A percentile compares a stretch with the other conserved stretches of the same genome.
Evolutionary conservation across 192 early-diverging fungal genomes (phyloP).

Genomic region (Coemansia sp.): DNA sequence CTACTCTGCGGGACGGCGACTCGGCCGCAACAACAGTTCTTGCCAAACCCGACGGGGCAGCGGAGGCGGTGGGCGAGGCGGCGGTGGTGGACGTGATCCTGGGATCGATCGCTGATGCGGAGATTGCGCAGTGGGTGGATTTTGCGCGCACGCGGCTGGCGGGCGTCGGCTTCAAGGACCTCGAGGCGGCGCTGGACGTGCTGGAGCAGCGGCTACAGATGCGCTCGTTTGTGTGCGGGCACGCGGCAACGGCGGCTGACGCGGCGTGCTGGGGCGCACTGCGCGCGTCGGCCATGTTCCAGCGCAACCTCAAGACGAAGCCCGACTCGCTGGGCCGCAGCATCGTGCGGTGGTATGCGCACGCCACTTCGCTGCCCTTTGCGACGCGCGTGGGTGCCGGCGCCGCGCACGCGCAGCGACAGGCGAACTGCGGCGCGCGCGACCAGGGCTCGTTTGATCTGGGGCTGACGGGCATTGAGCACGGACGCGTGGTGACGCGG

Average conservation of each 20-base stretch:
- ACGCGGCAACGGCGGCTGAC: slow-evolving; percentile 74
- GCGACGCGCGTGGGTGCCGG: slow-evolving; percentile 41
- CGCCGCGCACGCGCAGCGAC: slow-evolving; percentile 1
- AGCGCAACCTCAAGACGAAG: slow-evolving; percentile 68
- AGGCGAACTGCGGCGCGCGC: slow-evolving; percentile 21
- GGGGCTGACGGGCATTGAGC: slow-evolving; percentile 69
- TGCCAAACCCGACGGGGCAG: background rate
- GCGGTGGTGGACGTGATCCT: slow-evolving; percentile 6
- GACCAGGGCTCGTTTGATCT: slow-evolving; percentile 96
- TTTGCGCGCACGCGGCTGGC: slow-evolving; percentile 62
- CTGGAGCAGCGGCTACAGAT: slow-evolving; percentile 81
- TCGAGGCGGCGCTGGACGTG: slow-evolving; percentile 62
- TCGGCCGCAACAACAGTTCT: slow-evolving; percentile 39
- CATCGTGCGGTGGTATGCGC: slow-evolving; percentile 77
- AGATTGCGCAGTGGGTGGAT: slow-evolving; percentile 68
- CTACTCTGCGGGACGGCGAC: slow-evolving; percentile 36
- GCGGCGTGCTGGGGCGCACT: slow-evolving; percentile 84
- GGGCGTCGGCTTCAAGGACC: slow-evolving; percentile 62
- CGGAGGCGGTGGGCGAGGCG: slow-evolving; percentile 16
- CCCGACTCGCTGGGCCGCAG: slow-evolving; percentile 59
- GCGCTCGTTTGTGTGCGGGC: slow-evolving; percentile 77
- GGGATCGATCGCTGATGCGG: slow-evolving; percentile 25
- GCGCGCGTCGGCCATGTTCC: slow-evolving; percentile 74
- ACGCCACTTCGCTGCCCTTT: slow-evolving; percentile 60
- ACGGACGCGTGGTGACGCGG: slow-evolving; percentile 90